Evolutionary conservation across 2,329 filamentous ascomycete species (phyloP), one percentile per base, ranked within the genome.

Genomic region (Pezizomycotina sp.): DNA sequence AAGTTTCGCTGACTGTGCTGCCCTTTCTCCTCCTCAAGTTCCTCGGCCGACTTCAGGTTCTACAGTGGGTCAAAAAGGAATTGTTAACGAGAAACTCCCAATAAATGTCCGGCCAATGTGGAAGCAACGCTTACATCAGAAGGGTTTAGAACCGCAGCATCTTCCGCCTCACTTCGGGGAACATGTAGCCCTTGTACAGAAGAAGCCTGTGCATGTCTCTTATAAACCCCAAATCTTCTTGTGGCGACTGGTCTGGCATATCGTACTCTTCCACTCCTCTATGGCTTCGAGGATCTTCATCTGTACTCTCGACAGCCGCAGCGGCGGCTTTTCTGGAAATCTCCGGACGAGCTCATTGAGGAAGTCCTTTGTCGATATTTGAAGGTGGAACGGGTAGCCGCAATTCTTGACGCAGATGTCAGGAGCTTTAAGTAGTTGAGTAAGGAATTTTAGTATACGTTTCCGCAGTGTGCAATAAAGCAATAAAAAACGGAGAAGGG

Each of bases 351-450:
- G 74, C 63, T 98, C 89, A 61, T 98, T 98, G 52, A 98, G 73
- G 52, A 98, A 98, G 54, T 98, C 89, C 59, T 98, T 98, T 49
- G 89, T 95, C 59, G 80, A 84, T 56, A 98, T 93, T 60, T 98
- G 89, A 40, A 98, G 73, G 55, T 98, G 89, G 60, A 98, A 98
- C 1, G 89, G 84, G 57, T 98, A 98, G 52, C 89, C 89, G 67
- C 89, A 98, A 62, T 98, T 98, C 66, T 98, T 98, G 60, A 95
- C 89, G 60, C 89, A 95, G 47, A 95, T 95, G 58, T 98, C 89
- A 18, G 15, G 32, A 32, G 27, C 36, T 27, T 26, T 37, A 23
- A 41, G 33, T 10, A 36, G 36, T 27, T 35, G 42, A 27, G 31
- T 35, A 7, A 14, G 23, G 34, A 27, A 14, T 29, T 13, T 25